Evolutionary conservation across 768 basidiomycete species (phyloP).

Genomic region (Suillus placidus): DNA sequence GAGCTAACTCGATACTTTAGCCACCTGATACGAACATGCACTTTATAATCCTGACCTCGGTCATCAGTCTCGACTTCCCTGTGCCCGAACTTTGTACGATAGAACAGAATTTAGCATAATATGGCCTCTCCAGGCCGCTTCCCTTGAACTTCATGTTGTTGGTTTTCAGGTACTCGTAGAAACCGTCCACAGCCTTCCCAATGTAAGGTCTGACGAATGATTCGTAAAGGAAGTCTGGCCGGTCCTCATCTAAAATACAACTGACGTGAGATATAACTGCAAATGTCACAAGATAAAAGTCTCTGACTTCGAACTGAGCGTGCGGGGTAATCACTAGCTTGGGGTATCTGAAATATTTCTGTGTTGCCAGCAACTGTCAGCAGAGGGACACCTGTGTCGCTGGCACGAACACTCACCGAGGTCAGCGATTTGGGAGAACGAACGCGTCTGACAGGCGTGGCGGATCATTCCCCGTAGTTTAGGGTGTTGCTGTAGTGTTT

Average conservation of each 20-base stretch:
- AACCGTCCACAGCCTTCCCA: conserved; percentile 16
- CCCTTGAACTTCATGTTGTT: conserved; percentile 10
- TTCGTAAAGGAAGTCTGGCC: background rate
- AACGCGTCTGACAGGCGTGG: background rate
- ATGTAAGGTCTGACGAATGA: conserved; percentile 9
- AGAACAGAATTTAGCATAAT: conserved; percentile 17
- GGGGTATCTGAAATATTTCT: background rate
- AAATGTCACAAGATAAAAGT: background rate
- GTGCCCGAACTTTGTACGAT: conserved; percentile 25
- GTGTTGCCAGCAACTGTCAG: background rate
- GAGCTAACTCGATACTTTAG: conserved; percentile 9
- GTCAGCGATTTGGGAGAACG: background rate
- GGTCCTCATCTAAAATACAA: background rate
- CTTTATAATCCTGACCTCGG: conserved; percentile 2
- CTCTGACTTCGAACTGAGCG: background rate
- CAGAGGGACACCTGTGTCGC: background rate
- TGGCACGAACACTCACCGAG: background rate
- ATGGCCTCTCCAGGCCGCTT: background rate
- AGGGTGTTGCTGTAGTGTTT: background rate
- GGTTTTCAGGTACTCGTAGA: conserved; percentile 21
- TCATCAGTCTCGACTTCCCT: conserved; percentile 23
- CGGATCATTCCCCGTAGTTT: too few relatives aligned
- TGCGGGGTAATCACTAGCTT: background rate
- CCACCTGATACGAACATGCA: background rate
- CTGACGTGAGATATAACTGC: background rate